Base-by-base conservation (phyloP, 371 early-diverging fungal species). In the Mucor velutinosus region DNA sequence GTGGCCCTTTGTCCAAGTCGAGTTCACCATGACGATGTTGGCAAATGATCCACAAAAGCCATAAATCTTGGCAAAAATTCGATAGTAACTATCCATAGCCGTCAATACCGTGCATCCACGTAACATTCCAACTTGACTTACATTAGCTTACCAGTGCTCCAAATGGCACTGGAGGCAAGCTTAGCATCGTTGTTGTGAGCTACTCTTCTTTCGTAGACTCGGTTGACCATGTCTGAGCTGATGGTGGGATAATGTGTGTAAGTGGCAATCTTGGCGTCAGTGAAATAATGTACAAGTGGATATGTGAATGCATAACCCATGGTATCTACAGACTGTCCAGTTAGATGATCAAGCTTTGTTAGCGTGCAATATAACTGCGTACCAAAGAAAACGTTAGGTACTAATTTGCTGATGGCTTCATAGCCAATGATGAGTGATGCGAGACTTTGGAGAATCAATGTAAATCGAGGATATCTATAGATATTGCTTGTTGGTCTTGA, bases 241-340 rank as follows among this genome's bases (percentile, higher is more conserved):
- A 99, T 94, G 4, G 93, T 90, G 3, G 99, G 99, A 66, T 99
- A 99, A 75, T 99, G 99, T 14, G 94, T 93, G 72, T 99, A 99
- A 1, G 97, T 87, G 3, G 90, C 89, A 12, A 97, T 88, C 49
- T 77, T 86, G 69, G 81, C 77, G 0, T 85, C 77, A 17, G 86
- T 82, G n/a, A 95, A 64, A 33, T 82, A 66, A 67, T 85, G 84
- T 0, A 92, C 92, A 3, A 95, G 41, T 5, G 97, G 98, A 72
- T 94, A 96, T 1, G 93, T 92, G 67, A 98, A 97, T 11, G 97
- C 97, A 72, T 92, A 96, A 25, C 99, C 99, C 82, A 96, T 90
- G 0, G 98, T 95, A 69, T 99, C 97, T 92, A 72, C 2, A 15
- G 4, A 12, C 3, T 15, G 37, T 12, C 3, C 1, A 17, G 41